Percentiles rank a stretch among this genome's conserved stretches.
Conservation (phyloP, 1,284 basidiomycete species). For the Exsudoporus floridanus region DNA sequence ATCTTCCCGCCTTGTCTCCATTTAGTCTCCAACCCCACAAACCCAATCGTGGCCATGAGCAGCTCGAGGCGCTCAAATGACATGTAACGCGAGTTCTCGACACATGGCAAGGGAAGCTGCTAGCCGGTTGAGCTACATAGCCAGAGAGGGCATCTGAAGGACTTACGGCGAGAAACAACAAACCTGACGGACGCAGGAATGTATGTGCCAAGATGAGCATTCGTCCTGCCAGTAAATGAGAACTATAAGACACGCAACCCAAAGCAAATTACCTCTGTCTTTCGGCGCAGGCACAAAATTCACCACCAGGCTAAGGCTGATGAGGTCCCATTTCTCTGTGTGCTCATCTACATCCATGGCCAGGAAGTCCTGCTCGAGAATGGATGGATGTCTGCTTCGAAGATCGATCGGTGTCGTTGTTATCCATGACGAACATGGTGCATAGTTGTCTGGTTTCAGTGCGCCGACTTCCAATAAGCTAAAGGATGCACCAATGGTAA, state of each 20-base stretch:
- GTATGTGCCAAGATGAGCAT: conserved; percentile 70
- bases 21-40: conserved; percentile 54
- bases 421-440: conserved; percentile 66
- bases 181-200: conserved; percentile 55
- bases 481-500: background rate
- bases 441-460: conserved; percentile 79
- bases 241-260: background rate
- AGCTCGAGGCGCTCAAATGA: conserved; percentile 54
- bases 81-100: conserved; percentile 81
- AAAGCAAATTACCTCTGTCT: conserved; percentile 61
- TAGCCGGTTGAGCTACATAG: background rate
- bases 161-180: conserved; percentile 75
- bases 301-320: conserved; percentile 83
- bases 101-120: conserved; percentile 79
- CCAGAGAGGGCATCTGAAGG: background rate
- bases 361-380: conserved; percentile 81
- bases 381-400: conserved; percentile 74
- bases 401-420: conserved; percentile 75
- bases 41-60: conserved; percentile 67
- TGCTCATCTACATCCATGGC: conserved; percentile 51
- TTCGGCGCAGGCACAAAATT: conserved; percentile 81
- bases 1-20: conserved; percentile 73
- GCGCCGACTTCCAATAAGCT: conserved; percentile 88
- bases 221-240: conserved; percentile 48
- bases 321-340: conserved; percentile 63